These are phyloP conservation scores for Cladorrhinum samala DNA, from an alignment of 495 filamentous ascomycete species.

Conservation along the genomic window DNA sequence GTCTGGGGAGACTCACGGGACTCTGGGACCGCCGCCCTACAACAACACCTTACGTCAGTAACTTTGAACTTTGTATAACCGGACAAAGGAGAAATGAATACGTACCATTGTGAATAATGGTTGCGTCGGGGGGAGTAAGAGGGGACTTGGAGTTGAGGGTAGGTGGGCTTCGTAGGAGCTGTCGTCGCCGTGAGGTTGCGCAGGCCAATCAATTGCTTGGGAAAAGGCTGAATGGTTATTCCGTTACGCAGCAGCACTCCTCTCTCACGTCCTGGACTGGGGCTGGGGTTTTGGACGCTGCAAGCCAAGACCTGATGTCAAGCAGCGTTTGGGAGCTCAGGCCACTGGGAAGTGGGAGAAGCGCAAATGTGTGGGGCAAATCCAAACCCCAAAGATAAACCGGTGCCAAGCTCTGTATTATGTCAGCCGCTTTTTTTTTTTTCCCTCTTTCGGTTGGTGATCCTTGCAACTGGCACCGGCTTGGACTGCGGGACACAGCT, in stretches of 20 bases:
- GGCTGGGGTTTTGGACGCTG: too few relatives aligned
- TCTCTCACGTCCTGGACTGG: background rate
- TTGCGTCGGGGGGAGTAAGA: too few relatives aligned
- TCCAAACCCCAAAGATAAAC: too few relatives aligned
- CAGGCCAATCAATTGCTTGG: conserved; percentile 4
- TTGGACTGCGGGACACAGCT: conserved; percentile 7
- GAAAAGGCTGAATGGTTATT: background rate
- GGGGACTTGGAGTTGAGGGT: too few relatives aligned
- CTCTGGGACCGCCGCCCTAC: conserved; percentile 72
- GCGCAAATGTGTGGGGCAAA: too few relatives aligned
- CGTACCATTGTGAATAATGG: conserved; percentile 29
- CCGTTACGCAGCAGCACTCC: background rate
- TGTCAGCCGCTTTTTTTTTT: conserved; percentile 17
- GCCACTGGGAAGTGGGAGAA: background rate
- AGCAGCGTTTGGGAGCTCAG: background rate
- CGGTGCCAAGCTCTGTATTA: too few relatives aligned
- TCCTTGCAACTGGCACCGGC: conserved; percentile 17
- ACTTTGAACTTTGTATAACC: background rate
- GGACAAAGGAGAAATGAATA: background rate
- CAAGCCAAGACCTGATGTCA: background rate
- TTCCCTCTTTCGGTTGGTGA: conserved; percentile 9
- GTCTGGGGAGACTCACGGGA: conserved; percentile 63
- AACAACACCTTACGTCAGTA: conserved; percentile 32
- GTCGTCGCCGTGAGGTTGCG: conserved; percentile 9
- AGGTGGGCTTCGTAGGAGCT: too few relatives aligned